Percentiles rank a stretch among this genome's conserved stretches.
Evolutionary conservation across 1,284 basidiomycete genomes (phyloP).

Genomic region (Macrocybe sp.): DNA sequence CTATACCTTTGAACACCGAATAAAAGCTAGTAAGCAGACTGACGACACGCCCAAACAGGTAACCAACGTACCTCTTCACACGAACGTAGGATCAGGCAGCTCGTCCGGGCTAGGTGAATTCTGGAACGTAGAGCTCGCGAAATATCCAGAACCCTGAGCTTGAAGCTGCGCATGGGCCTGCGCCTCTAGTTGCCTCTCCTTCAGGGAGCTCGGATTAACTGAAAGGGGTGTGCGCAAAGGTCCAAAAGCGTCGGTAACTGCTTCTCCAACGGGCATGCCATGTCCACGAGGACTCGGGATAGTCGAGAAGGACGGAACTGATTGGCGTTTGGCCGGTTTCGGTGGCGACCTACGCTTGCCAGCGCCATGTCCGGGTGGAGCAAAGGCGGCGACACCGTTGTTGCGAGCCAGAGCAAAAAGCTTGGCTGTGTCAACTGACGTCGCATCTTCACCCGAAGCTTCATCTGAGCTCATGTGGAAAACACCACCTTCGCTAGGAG

Average conservation of each 20-base stretch:
- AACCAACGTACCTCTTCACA: constrained; percentile 24
- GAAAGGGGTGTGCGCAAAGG: constrained; percentile 18
- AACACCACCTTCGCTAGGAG: constrained; percentile 56
- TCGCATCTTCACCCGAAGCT: constrained; percentile 22
- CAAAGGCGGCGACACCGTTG: constrained; percentile 9
- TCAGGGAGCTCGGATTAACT: constrained; percentile 15
- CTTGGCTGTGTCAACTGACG: constrained; percentile 14
- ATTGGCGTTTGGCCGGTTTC: constrained; percentile 17
- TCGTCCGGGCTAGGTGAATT: constrained; percentile 77
- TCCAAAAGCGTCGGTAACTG: constrained; percentile 11
- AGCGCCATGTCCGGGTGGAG: constrained; percentile 6
- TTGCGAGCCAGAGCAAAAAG: constrained; percentile 18
- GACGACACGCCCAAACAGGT: neutral
- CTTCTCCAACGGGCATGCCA: too few relatives aligned
- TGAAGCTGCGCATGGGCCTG: constrained; percentile 21
- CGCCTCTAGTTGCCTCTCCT: constrained; percentile 22
- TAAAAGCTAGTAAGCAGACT: too few relatives aligned
- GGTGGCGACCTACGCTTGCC: constrained; percentile 13
- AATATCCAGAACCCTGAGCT: constrained; percentile 40
- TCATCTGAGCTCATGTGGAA: constrained; percentile 70
- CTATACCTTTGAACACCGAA: too few relatives aligned
- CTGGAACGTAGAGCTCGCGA: constrained; percentile 75
- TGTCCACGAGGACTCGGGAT: too few relatives aligned
- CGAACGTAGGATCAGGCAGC: constrained; percentile 59
- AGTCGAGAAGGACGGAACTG: constrained; percentile 16